Evolutionary conservation across 495 filamentous ascomycete genomes (phyloP).

Genomic region (Penicillium goetzii): DNA sequence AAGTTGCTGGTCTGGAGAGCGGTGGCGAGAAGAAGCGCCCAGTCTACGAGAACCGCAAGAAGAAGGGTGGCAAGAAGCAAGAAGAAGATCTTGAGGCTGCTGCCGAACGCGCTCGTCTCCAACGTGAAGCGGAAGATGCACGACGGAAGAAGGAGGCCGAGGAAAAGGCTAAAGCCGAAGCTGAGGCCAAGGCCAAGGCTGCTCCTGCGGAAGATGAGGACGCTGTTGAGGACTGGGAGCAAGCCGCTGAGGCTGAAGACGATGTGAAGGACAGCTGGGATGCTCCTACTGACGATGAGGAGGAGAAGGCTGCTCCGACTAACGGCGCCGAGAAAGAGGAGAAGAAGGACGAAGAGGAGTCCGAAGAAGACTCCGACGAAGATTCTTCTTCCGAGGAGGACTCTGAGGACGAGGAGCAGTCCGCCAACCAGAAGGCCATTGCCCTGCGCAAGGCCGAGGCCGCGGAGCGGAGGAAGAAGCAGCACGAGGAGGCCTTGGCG

Average conservation of each 20-base stretch:
- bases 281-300: slow-evolving; percentile 80
- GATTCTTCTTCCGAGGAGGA: slow-evolving; percentile 59
- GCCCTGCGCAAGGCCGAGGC: slow-evolving; percentile 83
- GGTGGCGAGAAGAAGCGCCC: slow-evolving; percentile 75
- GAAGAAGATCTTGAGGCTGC: slow-evolving; percentile 73
- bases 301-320: slow-evolving; percentile 41
- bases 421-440: slow-evolving; percentile 67
- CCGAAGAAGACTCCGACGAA: slow-evolving; percentile 52
- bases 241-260: slow-evolving; percentile 74
- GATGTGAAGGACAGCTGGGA: slow-evolving; percentile 96
- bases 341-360: slow-evolving; percentile 33
- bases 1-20: slow-evolving; percentile 73
- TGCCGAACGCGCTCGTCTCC: slow-evolving; percentile 62
- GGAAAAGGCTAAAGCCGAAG: slow-evolving; percentile 66
- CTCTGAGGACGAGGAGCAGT: slow-evolving; percentile 68
- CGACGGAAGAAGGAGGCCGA: slow-evolving; percentile 67
- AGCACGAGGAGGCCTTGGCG: slow-evolving; percentile 88
- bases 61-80: slow-evolving; percentile 72
- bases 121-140: slow-evolving; percentile 69
- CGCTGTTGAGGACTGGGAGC: slow-evolving; percentile 87
- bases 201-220: slow-evolving; percentile 59
- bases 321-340: slow-evolving; percentile 32
- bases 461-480: slow-evolving; percentile 83
- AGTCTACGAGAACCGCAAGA: slow-evolving; percentile 73
- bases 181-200: slow-evolving; percentile 61